Base-by-base conservation (phyloP, 148 eudicot genomes). In the Chenopodium quinoa region DNA sequence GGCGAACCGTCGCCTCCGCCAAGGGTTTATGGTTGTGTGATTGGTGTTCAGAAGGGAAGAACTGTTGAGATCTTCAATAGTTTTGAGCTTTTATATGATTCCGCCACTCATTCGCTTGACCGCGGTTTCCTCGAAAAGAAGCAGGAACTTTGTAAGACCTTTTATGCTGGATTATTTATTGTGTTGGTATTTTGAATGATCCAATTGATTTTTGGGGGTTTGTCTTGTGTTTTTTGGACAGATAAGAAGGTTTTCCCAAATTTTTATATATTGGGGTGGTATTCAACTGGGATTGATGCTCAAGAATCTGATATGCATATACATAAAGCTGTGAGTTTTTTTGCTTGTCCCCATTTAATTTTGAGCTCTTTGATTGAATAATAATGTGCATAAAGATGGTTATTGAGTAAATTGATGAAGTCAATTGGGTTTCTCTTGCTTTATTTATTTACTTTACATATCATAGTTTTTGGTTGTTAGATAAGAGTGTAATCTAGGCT, bases 1-100 rank as follows among this genome's bases (percentile, higher is more conserved):
- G 73, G 58, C 19, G 77, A 56, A 47, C 10, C 75, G 29, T n/a
- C 48, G 32, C 44, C 82, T 65, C 70, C 89, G 40, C 89, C 90
- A 4, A 85, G 97, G 71, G 97, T 93, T 7, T 93, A 92, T 69
- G 98, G 98, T 19, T 92, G 96, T 77, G 97, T 93, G 37, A 93
- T 92, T 71, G 97, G 98, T 27, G 86, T 91, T 22, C 97, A 93
- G 80, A 84, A 87, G 44, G 97, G 97, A 44, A 90, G 98, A 56
- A 92, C 96, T 23, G 97, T 95, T 68, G 98, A 95, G 91, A 93
- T 95, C 84, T 95, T 93, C 82, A 95, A 93, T 81, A 95, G 97
- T 75, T 95, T 95, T 77, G 97, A 95, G 78, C 91, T 93, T 56
- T 88, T 93, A 3, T 92, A 84, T 79, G 94, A 95, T 84, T 77